Conservation (phyloP, 225 moss, liverwort and hornwort species). For the Climacium dendroides region DNA sequence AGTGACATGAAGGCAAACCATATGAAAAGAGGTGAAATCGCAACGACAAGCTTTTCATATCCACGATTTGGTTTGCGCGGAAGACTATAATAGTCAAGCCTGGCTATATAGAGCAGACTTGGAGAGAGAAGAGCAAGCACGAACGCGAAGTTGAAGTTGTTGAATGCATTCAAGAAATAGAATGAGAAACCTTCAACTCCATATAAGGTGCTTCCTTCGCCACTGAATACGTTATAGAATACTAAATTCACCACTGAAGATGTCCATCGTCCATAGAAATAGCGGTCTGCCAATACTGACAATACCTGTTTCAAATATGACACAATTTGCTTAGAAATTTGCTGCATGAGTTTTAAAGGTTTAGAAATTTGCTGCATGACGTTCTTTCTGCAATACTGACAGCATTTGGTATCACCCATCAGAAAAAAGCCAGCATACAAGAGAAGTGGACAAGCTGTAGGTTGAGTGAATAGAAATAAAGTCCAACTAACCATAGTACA, state of each 20-base stretch:
- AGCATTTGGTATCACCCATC: background rate
- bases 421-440: background rate
- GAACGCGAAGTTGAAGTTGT: slow-evolving; percentile 84
- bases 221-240: slow-evolving; percentile 68
- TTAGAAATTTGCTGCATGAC: background rate
- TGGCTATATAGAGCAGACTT: slow-evolving; percentile 27
- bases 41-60: slow-evolving; percentile 38
- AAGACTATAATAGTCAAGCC: slow-evolving; percentile 33
- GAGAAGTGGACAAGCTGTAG: background rate
- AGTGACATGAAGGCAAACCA: slow-evolving; percentile 96
- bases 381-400: background rate
- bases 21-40: slow-evolving; percentile 60
- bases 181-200: slow-evolving; percentile 77
- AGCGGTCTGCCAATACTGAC: slow-evolving; percentile 19
- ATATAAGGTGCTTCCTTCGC: slow-evolving; percentile 78
- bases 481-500: slow-evolving; percentile 54
- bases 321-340: background rate
- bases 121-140: slow-evolving; percentile 70
- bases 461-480: background rate
- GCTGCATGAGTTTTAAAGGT: background rate
- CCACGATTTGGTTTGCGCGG: slow-evolving; percentile 20
- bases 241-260: slow-evolving; percentile 84
- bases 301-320: slow-evolving; percentile 13
- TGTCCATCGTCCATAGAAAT: slow-evolving; percentile 75
- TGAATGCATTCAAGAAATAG: slow-evolving; percentile 76